phyloP scores from a whole-genome alignment of 192 early-diverging fungal species.

The Tieghemiomyces parasiticus region DNA sequence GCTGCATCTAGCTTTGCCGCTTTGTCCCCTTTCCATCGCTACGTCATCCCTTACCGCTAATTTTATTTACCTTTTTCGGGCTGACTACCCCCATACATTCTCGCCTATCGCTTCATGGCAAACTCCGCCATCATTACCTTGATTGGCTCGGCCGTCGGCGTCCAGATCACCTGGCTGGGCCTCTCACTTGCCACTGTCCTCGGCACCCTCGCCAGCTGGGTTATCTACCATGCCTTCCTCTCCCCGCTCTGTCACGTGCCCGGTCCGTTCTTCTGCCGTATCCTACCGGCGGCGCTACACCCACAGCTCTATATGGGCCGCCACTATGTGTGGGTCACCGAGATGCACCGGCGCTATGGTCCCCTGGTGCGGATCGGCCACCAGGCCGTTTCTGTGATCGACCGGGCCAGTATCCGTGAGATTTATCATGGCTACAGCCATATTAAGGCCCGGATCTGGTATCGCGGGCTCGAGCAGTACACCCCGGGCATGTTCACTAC shows the following conservation, averaged over 20 bases:
- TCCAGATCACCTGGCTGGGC: too few relatives aligned
- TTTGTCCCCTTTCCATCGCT: too few relatives aligned
- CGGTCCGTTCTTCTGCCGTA: neutral
- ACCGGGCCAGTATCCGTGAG: neutral
- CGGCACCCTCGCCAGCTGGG: too few relatives aligned
- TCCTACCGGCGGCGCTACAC: neutral
- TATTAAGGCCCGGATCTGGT: neutral
- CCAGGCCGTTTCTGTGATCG: neutral
- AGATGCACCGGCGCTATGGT: neutral
- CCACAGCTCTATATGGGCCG: neutral
- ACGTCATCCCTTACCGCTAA: too few relatives aligned
- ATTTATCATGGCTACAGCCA: neutral
- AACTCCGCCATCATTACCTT: too few relatives aligned
- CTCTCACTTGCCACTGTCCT: too few relatives aligned
- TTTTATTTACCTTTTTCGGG: too few relatives aligned
- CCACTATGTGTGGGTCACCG: neutral
- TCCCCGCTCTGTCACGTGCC: neutral
- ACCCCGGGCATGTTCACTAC: neutral
- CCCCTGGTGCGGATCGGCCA: slow-evolving; percentile 3
- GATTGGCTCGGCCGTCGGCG: too few relatives aligned
- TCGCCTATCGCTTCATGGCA: too few relatives aligned
- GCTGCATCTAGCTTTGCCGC: too few relatives aligned
- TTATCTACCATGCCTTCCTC: neutral
- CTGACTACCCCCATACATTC: too few relatives aligned
- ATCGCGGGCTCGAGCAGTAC: neutral